These are phyloP conservation scores for Leishmania arabica DNA, from an alignment of 208 protist species.

Conservation along the genomic window DNA sequence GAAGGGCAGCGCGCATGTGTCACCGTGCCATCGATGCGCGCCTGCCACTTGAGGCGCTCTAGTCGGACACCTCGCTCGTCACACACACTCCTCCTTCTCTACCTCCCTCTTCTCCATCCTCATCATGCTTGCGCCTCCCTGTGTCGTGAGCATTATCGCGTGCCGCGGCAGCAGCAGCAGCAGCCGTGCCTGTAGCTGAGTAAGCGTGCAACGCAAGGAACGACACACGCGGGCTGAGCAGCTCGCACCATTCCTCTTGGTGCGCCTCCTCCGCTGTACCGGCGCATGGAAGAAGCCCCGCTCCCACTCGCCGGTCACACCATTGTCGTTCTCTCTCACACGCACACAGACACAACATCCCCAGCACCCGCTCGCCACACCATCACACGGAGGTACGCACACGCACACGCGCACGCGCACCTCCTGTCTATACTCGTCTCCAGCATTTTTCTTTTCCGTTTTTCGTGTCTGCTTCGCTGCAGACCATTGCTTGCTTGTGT, in stretches of 20 bases:
- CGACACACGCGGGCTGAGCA: neutral
- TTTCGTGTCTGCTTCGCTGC: neutral
- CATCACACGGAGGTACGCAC: neutral
- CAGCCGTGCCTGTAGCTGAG: neutral
- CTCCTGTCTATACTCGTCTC: neutral
- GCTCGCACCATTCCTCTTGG: neutral
- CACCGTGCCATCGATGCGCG: neutral
- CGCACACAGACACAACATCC: neutral
- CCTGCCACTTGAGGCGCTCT: neutral
- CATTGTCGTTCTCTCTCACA: neutral
- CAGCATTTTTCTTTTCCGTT: neutral
- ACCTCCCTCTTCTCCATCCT: neutral
- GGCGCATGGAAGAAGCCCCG: neutral
- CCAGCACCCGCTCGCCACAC: neutral
- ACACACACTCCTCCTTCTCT: neutral
- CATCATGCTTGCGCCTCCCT: neutral
- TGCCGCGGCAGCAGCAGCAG: neutral
- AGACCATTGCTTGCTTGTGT: too few species aligned
- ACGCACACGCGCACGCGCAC: too few species aligned
- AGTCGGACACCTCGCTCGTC: neutral
- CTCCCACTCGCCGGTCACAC: neutral
- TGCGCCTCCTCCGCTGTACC: neutral
- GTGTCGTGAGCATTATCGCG: too few species aligned
- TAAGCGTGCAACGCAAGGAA: neutral
- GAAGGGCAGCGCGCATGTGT: neutral